Percentiles rank a stretch among this genome's conserved stretches.
Evolutionary conservation across 768 basidiomycete species (phyloP).

Genomic region (Roridomyces roridus): DNA sequence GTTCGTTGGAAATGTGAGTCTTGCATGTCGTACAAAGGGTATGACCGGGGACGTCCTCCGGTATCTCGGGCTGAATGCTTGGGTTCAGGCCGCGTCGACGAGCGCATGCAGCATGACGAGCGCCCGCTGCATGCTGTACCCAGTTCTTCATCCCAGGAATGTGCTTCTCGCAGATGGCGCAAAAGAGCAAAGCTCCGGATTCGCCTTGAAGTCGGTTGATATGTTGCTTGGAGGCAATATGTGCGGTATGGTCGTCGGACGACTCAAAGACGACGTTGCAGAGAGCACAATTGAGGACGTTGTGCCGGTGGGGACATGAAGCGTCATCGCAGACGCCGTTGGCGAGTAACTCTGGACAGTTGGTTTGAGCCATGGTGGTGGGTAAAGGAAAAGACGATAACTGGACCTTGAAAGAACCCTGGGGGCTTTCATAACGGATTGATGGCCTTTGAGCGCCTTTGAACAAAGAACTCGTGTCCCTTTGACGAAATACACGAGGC

Average conservation of each 20-base stretch:
- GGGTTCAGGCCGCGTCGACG: conserved; percentile 26
- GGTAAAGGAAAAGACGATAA: not conserved
- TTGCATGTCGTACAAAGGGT: conserved; percentile 38
- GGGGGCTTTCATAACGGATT: not conserved
- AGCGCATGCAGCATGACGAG: conserved; percentile 26
- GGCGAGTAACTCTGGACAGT: conserved; percentile 43
- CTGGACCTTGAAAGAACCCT: not conserved
- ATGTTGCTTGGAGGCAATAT: conserved; percentile 39
- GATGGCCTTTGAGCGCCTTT: not conserved
- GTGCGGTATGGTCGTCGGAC: conserved; percentile 29
- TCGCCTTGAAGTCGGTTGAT: conserved; percentile 29
- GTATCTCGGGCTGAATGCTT: conserved; percentile 37
- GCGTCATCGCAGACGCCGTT: conserved; percentile 40
- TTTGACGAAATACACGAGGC: no score
- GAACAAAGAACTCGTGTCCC: no score
- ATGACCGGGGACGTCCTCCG: conserved; percentile 25
- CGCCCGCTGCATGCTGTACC: conserved; percentile 30
- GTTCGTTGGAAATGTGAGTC: conserved; percentile 24
- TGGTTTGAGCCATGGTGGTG: conserved; percentile 11
- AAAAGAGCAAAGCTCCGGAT: conserved; percentile 26
- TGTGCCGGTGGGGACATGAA: conserved; percentile 41
- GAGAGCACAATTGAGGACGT: conserved; percentile 42
- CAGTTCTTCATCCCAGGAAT: conserved; percentile 29
- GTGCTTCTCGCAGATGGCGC: conserved; percentile 38
- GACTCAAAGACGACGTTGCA: conserved; percentile 43